Evolutionary conservation across 1,139 yeast genomes (phyloP), one percentile per base, ranked within the genome.

Genomic region (Meyerozyma athensensis): DNA sequence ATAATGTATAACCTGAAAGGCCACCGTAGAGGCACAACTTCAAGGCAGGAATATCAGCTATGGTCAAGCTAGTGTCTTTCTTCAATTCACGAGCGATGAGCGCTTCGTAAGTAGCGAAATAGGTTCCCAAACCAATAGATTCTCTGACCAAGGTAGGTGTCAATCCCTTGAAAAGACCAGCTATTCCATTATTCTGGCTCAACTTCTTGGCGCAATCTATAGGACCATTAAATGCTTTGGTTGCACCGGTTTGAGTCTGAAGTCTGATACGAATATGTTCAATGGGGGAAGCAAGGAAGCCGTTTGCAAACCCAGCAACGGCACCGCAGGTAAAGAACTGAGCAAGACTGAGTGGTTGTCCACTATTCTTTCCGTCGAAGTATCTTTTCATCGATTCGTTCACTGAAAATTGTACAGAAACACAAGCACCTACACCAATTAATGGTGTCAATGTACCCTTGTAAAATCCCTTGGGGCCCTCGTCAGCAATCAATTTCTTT

Each of bases 361-460:
- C 70, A 31, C 60, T 53, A 23, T 66, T 55, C 35, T 56, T 57
- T 37, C 68, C 61, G 41, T 63, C 68, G 53, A 81, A 85, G 45
- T 70, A 61, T 51, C 97, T 73, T 63, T 92, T 92, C 96, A 90
- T 87, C 52, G 74, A 86, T 58, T 92, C 97, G 56, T 90, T 90
- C 30, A 87, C 95, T 33, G 96, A 92, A 54, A 71, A 71, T 47
- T 71, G 77, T 33, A 89, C 84, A 3, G 96, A 86, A 14, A 89
- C 85, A 67, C 95, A 85, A 0, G 96, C 96, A 40, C 97, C 97
- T 26, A 89, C 94, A 32, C 97, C 97, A 32, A 89, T 64, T 50
- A 90, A 68, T 4, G 97, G 97, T 6, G 80, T 73, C 49, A 67
- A 52, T 0, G 96, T 89, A 26, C 97, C 97, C 58, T 87, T 87